phyloP scores from a whole-genome alignment of 768 basidiomycete species.

The Lactarius hatsudake region DNA sequence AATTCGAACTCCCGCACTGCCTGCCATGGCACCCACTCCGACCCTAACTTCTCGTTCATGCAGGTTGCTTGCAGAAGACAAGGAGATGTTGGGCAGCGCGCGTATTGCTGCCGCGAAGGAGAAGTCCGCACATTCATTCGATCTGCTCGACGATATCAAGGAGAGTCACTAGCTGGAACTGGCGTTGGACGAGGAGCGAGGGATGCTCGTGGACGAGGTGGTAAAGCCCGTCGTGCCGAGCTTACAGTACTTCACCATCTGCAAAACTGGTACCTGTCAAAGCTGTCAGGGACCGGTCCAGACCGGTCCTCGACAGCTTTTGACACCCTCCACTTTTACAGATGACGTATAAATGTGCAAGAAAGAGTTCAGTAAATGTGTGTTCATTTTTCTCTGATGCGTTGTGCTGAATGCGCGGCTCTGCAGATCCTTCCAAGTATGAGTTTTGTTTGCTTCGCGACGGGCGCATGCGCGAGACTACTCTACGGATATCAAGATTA shows the following conservation, averaged over 20 bases:
- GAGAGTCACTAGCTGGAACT: slow-evolving; percentile 69
- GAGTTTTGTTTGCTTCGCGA: slow-evolving; percentile 35
- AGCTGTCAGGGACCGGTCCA: no score
- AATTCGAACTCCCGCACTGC: no score
- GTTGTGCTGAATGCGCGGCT: slow-evolving; percentile 9
- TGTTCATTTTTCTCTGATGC: neutral
- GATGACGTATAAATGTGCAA: slow-evolving; percentile 70
- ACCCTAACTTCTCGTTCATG: slow-evolving; percentile 14
- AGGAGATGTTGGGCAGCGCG: slow-evolving; percentile 36
- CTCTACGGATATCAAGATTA: slow-evolving; percentile 69
- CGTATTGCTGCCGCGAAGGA: slow-evolving; percentile 67
- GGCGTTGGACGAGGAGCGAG: slow-evolving; percentile 69
- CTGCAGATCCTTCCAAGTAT: slow-evolving; percentile 67
- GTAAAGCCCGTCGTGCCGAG: slow-evolving; percentile 74
- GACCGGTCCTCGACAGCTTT: no score
- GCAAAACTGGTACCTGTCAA: no score
- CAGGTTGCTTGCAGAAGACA: slow-evolving; percentile 49
- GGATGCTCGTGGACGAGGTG: slow-evolving; percentile 65
- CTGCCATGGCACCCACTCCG: no score
- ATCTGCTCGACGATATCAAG: slow-evolving; percentile 72
- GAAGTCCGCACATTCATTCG: slow-evolving; percentile 79
- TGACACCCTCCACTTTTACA: no score
- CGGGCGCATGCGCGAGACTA: no score
- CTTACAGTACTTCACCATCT: slow-evolving; percentile 69
- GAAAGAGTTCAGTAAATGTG: slow-evolving; percentile 84